Evolutionary conservation across 495 filamentous ascomycete genomes (phyloP), one percentile per base, ranked within the genome.

Genomic region (Hypoxylon lienhwacheense): DNA sequence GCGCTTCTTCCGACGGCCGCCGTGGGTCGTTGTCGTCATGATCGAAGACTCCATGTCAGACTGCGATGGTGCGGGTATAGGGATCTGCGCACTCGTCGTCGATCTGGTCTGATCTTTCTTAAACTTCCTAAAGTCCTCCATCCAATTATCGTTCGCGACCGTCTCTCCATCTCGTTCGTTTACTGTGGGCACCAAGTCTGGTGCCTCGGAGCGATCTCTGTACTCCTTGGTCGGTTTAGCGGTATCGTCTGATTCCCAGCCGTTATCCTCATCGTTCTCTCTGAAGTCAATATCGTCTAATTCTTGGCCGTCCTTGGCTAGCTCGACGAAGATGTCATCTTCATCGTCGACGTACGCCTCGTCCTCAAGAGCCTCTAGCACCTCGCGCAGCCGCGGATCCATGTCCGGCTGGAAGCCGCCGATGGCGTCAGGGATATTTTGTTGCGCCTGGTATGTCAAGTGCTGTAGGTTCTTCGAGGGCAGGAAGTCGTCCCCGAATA

Each of bases 321-420:
- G 69, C 63, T 90, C 77, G 15, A 79, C 82, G 65, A 97, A 97
- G 17, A 96, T 65, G 31, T 90, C 86, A 7, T 90, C 88, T 20
- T 81, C 87, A 12, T 93, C 89, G 51, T 97, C 93, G 0, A 99
- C 91, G 70, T 89, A 99, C 5, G 86, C 91, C 26, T 97, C 93
- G 55, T 99, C 95, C 59, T 99, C 93, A 22, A 99, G 74, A 1
- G 95, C 95, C 69, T 97, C 92, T 47, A 99, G 70, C 2, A 90
- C 90, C 70, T 99, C 95, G 15, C 95, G 81, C 54, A 99, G 68
- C 15, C 95, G 78, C 3, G 91, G 92, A 70, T 99, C 95, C 95
- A 99, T 99, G 65, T 97, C 90, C 2, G 95, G 95, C 70, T 97
- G 86, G 66, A 99, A 97, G 0, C 95, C 95, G 1, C 85, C 84